Evolutionary conservation across 176 grass and related monocot species (phyloP), one percentile per base, ranked within the genome.

Genomic region (Oryza meridionalis): DNA sequence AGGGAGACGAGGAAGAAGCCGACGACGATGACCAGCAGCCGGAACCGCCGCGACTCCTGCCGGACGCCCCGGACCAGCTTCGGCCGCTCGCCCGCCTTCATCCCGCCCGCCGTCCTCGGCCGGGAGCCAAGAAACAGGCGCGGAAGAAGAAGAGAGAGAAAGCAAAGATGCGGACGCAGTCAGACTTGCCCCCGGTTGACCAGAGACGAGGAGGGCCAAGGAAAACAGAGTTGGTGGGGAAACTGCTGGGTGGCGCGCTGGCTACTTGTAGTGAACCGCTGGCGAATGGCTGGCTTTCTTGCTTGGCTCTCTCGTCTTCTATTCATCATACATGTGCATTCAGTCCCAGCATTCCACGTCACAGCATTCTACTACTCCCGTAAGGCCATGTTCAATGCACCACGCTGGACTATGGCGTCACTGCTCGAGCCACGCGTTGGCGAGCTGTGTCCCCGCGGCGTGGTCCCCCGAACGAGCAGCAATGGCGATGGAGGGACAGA

Each of bases 1-100:
- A 94, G 79, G 9, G 90, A 87, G 68, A 98, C 87, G 66, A 95
- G 73, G 42, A 98, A 92, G 84, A 94, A 93, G 16, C 92, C 93
- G 40, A 88, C 43, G 76, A 95, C 89, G 77, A 93, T 11, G 49
- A 87, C 89, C 1, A 92, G 81, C 46, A 98, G 73, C 40, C 91
- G 78, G 69, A 92, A 88, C n/a, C 93, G 85, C 33, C 86, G 88
- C 6, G 89, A 88, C 13, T 95, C 91, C 75, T 93, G 86, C 81
- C 89, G 85, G 67, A 90, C 81, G 53, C 82, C 80, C 21, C 94
- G 86, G 31, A 83, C 69, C 14, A 74, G 88, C 91, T 93, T 96
- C 31, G 91, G 76, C 79, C 90, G 91, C 68, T 96, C 94, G 17
- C 77, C 92, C 11, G 77, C 55, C 69, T 96, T 96, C 93, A 92